Evolutionary conservation across 106 monocot species (phyloP).

Genomic region (Allium fistulosum): DNA sequence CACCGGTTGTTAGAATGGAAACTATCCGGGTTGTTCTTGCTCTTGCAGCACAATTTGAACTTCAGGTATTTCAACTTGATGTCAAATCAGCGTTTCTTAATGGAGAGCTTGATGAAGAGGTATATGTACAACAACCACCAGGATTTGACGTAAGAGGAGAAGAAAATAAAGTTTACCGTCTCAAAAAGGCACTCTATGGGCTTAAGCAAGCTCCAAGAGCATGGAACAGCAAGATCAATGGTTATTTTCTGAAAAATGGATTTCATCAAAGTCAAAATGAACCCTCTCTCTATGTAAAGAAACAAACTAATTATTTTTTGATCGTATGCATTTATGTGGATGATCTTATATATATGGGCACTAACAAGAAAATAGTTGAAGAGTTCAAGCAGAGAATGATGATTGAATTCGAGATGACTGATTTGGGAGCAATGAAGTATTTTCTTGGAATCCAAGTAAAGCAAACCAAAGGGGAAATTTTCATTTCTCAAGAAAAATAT

Average conservation of each 20-base stretch:
- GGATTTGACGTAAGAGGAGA: not conserved
- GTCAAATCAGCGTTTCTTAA: constrained; percentile 4
- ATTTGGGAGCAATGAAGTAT: constrained; percentile 2
- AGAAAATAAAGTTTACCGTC: constrained; percentile 1
- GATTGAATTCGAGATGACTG: constrained; percentile 1
- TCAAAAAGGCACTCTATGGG: constrained; percentile 1
- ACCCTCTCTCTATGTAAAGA: not conserved
- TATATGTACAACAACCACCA: not conserved
- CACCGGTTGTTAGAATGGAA: not conserved
- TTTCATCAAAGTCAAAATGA: constrained; percentile 1
- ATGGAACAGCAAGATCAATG: not conserved
- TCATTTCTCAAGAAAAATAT: not conserved
- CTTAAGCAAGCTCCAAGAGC: not conserved
- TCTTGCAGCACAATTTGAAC: not conserved
- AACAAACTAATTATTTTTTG: not conserved
- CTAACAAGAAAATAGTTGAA: not conserved
- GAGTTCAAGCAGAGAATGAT: constrained; percentile 1
- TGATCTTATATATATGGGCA: constrained; percentile 7
- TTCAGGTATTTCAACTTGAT: not conserved
- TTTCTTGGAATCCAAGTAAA: constrained; percentile 8
- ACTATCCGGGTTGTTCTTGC: not conserved
- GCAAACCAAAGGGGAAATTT: not conserved
- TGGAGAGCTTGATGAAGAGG: constrained; percentile 1
- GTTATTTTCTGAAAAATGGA: not conserved
- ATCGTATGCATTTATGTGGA: constrained; percentile 6